Percentiles rank a stretch among this genome's conserved stretches.
These are phyloP conservation scores for Rhizopogon vesiculosus DNA, from an alignment of 768 basidiomycete genomes.

Conservation along the genomic window DNA sequence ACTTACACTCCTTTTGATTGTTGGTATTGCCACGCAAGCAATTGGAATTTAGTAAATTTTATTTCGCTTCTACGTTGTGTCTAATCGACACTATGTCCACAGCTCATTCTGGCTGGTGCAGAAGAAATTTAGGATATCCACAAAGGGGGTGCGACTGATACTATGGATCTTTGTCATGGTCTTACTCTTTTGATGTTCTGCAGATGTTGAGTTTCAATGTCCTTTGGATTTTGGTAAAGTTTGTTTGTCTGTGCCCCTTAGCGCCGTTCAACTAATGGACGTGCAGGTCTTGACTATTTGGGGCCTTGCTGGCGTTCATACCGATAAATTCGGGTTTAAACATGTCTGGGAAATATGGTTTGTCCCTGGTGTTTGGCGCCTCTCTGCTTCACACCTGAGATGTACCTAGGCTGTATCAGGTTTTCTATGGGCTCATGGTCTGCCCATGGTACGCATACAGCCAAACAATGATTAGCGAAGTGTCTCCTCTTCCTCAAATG, in stretches of 20 bases:
- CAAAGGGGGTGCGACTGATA: constrained; percentile 40
- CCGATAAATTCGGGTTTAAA: constrained; percentile 73
- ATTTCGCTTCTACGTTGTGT: background rate
- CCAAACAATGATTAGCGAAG: constrained; percentile 80
- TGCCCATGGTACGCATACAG: constrained; percentile 82
- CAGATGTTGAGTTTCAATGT: constrained; percentile 73
- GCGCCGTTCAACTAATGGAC: background rate
- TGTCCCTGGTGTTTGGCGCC: constrained; percentile 1
- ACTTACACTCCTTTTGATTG: constrained; percentile 60
- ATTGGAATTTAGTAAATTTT: constrained; percentile 60
- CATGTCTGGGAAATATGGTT: constrained; percentile 81
- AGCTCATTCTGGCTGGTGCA: constrained; percentile 70
- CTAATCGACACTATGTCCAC: background rate
- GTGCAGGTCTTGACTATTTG: constrained; percentile 58
- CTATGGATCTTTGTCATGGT: background rate
- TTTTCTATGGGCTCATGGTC: constrained; percentile 66
- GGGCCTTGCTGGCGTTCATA: constrained; percentile 77
- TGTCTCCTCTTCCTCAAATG: constrained; percentile 71
- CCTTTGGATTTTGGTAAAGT: constrained; percentile 61
- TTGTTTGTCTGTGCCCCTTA: background rate
- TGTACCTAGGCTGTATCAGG: constrained; percentile 55
- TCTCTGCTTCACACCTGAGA: background rate
- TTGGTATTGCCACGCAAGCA: constrained; percentile 60
- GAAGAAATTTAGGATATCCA: constrained; percentile 56
- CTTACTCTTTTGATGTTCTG: background rate